Conservation (phyloP, 192 early-diverging fungal genomes). For the Podila minutissima region DNA sequence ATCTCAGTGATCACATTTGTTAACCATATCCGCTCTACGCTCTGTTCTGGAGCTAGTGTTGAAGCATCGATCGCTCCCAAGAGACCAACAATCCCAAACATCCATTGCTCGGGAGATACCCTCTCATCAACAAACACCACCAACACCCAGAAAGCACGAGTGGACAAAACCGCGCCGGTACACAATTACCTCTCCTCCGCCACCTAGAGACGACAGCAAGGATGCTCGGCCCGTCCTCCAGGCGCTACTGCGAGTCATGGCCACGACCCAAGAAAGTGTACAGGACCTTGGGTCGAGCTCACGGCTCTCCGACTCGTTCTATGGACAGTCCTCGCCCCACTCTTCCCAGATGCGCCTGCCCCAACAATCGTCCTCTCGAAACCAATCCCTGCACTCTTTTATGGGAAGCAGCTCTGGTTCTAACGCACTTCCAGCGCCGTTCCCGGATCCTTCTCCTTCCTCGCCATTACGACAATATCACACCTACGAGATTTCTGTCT, state of each 20-base stretch:
- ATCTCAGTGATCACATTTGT: neutral
- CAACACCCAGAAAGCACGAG: neutral
- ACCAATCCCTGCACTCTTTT: constrained; percentile 8
- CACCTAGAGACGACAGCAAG: neutral
- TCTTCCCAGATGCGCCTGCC: neutral
- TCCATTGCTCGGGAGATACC: neutral
- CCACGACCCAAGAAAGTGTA: neutral
- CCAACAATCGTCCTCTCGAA: neutral
- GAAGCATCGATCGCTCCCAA: neutral
- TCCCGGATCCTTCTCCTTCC: neutral
- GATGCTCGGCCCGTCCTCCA: neutral
- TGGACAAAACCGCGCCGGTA: neutral
- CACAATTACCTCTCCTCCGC: neutral
- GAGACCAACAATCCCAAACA: neutral
- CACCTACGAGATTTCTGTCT: neutral
- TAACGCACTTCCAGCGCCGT: too few relatives aligned
- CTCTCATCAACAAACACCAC: neutral
- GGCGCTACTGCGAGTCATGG: neutral
- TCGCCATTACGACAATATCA: neutral
- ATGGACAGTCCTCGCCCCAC: neutral
- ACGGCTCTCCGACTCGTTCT: neutral
- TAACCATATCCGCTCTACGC: neutral
- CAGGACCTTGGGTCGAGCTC: neutral
- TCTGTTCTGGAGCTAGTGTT: neutral
- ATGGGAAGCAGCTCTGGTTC: neutral